phyloP scores from a whole-genome alignment of 1,284 basidiomycete genomes.

The Moesziomyces sp. region DNA sequence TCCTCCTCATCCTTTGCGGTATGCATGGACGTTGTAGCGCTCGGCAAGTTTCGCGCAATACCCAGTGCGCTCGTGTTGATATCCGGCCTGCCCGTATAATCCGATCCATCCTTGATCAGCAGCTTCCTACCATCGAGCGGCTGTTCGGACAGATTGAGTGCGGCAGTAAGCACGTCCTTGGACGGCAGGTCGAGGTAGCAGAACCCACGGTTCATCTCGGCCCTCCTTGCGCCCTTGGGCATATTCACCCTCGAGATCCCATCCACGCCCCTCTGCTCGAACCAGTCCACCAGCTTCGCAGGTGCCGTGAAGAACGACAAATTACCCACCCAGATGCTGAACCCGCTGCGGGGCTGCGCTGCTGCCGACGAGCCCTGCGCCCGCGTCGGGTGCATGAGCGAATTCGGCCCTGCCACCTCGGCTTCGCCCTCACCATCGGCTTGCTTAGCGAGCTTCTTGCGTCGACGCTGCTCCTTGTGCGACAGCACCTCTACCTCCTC shows the following conservation, averaged over 20 bases:
- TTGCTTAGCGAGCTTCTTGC: conserved; percentile 41
- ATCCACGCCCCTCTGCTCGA: conserved; percentile 54
- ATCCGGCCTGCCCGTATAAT: conserved; percentile 67
- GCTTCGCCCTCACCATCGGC: conserved; percentile 8
- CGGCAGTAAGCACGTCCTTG: conserved; percentile 77
- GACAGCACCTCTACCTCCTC: conserved; percentile 55
- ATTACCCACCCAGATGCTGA: conserved; percentile 73
- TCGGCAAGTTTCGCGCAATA: conserved; percentile 27
- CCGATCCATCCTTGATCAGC: conserved; percentile 87
- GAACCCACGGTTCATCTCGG: conserved; percentile 76
- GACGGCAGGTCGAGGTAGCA: conserved; percentile 94
- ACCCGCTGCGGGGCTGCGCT: conserved; percentile 69
- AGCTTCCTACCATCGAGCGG: conserved; percentile 85
- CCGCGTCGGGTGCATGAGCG: conserved; percentile 17
- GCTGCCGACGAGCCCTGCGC: conserved; percentile 7
- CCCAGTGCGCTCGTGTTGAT: conserved; percentile 47
- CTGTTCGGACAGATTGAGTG: conserved; percentile 83
- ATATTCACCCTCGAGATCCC: conserved; percentile 72
- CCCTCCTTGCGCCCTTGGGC: conserved; percentile 69
- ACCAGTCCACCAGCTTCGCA: conserved; percentile 55
- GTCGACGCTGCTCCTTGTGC: conserved; percentile 63
- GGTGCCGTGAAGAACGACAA: conserved; percentile 58
- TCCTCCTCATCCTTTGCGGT: conserved; percentile 9
- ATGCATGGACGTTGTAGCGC: neutral
- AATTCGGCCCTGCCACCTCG: conserved; percentile 30